A percentile compares a stretch with the other conserved stretches of the same genome.
Evolutionary conservation across 2,329 filamentous ascomycete species (phyloP).

Genomic region (Colletotrichum sojae): DNA sequence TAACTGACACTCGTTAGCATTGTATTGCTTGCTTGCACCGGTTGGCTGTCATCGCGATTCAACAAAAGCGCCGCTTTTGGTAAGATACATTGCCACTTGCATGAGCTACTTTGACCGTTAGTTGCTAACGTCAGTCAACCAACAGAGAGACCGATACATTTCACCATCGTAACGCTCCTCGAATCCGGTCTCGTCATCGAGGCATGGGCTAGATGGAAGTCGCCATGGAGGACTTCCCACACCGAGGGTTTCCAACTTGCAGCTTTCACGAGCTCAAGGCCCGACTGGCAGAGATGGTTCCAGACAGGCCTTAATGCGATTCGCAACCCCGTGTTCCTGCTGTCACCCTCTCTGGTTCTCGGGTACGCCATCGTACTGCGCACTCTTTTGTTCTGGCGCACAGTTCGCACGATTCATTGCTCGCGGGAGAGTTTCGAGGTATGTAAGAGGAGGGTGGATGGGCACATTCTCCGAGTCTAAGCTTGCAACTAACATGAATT

Average conservation of each 20-base stretch:
- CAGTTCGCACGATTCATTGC: constrained; percentile 50
- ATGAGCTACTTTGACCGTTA: neutral
- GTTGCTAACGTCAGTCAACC: neutral
- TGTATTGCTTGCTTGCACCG: constrained; percentile 26
- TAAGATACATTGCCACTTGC: constrained; percentile 40
- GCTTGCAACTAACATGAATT: neutral
- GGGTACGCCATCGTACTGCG: constrained; percentile 46
- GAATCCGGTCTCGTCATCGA: constrained; percentile 44
- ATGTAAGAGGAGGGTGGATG: neutral
- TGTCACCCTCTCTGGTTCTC: constrained; percentile 41
- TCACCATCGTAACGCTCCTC: constrained; percentile 49
- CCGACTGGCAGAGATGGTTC: constrained; percentile 10
- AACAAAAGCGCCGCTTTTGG: constrained; percentile 54
- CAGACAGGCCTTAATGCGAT: constrained; percentile 27
- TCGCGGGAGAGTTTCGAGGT: constrained; percentile 53
- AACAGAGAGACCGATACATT: constrained; percentile 53
- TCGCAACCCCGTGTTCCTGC: constrained; percentile 33
- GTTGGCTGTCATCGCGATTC: constrained; percentile 50
- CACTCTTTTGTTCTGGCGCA: constrained; percentile 49
- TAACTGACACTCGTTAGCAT: constrained; percentile 25
- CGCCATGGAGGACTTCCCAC: constrained; percentile 19
- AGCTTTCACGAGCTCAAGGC: neutral
- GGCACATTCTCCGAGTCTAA: too few species aligned
- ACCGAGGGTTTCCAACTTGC: constrained; percentile 25
- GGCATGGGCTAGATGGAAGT: constrained; percentile 31